Base-by-base conservation (phyloP, 2,329 filamentous ascomycete genomes). In the Phyllosticta citribraziliensis region DNA sequence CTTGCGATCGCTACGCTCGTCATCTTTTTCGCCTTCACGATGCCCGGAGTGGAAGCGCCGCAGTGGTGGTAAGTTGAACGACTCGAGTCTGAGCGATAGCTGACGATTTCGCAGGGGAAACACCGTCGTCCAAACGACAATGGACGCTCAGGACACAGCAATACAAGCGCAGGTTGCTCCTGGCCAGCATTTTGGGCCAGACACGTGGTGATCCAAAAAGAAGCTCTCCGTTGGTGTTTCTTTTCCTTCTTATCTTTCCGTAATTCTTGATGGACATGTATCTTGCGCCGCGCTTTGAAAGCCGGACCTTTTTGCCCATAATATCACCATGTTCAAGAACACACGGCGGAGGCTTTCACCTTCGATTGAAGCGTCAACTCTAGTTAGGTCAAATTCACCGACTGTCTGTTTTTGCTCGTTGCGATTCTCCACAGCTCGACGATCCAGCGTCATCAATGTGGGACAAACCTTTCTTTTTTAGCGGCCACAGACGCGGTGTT, bases 11-110 rank as follows among this genome's bases (percentile, higher is more conserved):
- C 80, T 47, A 87, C 86, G 0, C 80, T 91, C 50, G 70, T 90
- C 62, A 86, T 90, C 62, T 88, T 90, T 76, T 83, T 88, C 66
- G 80, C 84, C 0, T 74, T 90, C 27, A 83, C 84, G 59, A 70
- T 90, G 65, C 85, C 85, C 2, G 75, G 78, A 40, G 40, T 47
- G 5, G 68, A 70, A 2, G 75, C 82, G 62, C 84, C 85, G 0
- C 68, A 76, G 12, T 90, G 87, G 84, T 87, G 82, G 74, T 47
- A 47, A 47, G 40, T 47, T 47, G 17, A 14, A n/a, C 40, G n/a
- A n/a, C 40, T 47, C 14, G n/a, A 47, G 40, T 8, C 6, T 6
- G n/a, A 14, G 40, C 14, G 2, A 5, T n/a, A n/a, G n/a, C 40
- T 47, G 14, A 47, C 40, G 14, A 1, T 47, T n/a, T 17, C n/a